Percentiles rank a stretch among this genome's conserved stretches.
These are phyloP conservation scores for Hymenoscyphus infarciens DNA, from an alignment of 2,329 filamentous ascomycete genomes.

Conservation along the genomic window DNA sequence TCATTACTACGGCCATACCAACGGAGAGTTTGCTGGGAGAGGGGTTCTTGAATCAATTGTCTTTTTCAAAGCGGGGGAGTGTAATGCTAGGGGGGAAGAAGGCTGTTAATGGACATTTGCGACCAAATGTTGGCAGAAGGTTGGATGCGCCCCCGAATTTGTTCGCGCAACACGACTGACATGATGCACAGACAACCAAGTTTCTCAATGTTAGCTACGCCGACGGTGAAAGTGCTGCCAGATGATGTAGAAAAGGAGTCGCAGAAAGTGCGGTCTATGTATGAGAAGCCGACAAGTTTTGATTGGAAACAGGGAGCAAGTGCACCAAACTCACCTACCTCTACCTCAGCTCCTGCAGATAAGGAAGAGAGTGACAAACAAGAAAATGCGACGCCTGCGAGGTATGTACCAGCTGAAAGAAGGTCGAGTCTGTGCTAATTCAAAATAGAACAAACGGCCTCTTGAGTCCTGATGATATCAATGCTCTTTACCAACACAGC, in stretches of 20 bases:
- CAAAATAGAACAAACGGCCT: constrained; percentile 21
- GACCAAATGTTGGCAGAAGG: constrained; percentile 27
- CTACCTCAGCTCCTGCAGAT: background rate
- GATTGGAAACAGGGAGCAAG: constrained; percentile 29
- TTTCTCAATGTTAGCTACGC: constrained; percentile 30
- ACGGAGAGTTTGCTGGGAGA: constrained; percentile 55
- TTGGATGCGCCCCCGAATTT: constrained; percentile 13
- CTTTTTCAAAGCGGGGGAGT: constrained; percentile 62
- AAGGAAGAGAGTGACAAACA: background rate
- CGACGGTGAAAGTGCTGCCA: constrained; percentile 28
- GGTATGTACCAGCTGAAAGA: constrained; percentile 11
- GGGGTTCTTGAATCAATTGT: constrained; percentile 52
- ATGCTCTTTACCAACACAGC: constrained; percentile 16
- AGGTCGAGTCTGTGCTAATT: constrained; percentile 17
- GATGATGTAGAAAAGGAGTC: constrained; percentile 35
- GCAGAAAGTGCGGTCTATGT: constrained; percentile 37
- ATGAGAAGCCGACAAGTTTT: constrained; percentile 29
- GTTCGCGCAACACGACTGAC: constrained; percentile 15
- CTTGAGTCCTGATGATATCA: constrained; percentile 16
- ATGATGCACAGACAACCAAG: constrained; percentile 28
- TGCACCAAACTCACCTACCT: background rate
- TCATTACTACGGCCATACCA: constrained; percentile 55
- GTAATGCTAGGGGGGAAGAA: constrained; percentile 55
- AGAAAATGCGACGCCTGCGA: constrained; percentile 11
- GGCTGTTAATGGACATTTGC: constrained; percentile 27